Evolutionary conservation across 2,329 filamentous ascomycete genomes (phyloP), one percentile per base, ranked within the genome.

Genomic region (Cladosporium sp.): DNA sequence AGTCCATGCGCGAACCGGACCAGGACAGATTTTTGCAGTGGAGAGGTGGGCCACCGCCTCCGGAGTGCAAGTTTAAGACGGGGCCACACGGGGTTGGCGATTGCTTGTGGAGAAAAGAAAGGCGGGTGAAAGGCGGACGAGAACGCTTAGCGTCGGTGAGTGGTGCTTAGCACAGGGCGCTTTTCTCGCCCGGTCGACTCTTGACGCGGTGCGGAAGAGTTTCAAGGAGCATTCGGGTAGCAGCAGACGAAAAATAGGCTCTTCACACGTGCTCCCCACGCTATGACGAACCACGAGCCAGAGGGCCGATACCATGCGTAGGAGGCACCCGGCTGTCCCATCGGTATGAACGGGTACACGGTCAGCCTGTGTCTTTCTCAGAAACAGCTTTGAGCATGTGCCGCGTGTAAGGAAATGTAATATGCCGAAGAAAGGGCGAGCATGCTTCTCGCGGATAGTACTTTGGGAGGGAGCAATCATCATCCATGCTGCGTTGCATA

Each of bases 31-130:
- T 54, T 54, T 54, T 40, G 51, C 51, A 30, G 37, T 36, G 54
- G 36, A 37, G 28, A 38, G 42, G 54, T 56, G 54, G 54, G 47
- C 42, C 47, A 20, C 6, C 34, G 30, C 15, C 19, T 39, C 54
- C 42, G 54, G 47, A 12, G 49, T 25, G 9, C 15, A 17, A 34
- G 22, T 28, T 28, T 49, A 37, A 56, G 34, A 56, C 54, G 54
- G 54, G 54, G 54, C 54, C 54, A 56, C 54, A 47, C 34, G 52
- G 52, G 52, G 52, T 55, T 42, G 36, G 51, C 37, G 51, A 36
- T 17, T 55, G 51, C 38, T 54, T 55, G 51, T 43, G 54, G 42
- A 45, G 42, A 49, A 17, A 39, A 47, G 42, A 39, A 30, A 28
- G 34, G 54, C 54, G 42, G 54, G 42, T 56, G 54, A 55, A 55